Evolutionary conservation across 176 grass and related monocot genomes (phyloP).

Genomic region (Rhynchospora pubera): DNA sequence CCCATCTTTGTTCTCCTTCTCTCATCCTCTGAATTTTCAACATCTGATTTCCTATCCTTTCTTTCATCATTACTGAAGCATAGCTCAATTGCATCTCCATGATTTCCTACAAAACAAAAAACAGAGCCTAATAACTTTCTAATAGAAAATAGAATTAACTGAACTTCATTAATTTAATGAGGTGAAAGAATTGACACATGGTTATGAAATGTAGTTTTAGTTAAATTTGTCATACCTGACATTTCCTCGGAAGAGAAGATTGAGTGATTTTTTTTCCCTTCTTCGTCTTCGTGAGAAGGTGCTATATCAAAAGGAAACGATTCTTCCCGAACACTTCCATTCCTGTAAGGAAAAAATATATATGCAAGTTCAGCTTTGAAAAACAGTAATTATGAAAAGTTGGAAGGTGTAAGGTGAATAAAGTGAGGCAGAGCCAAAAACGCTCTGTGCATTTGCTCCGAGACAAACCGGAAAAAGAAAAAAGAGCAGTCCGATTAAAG

Average conservation of each 20-base stretch:
- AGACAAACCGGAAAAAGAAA: slow-evolving; percentile 11
- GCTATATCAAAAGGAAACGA: background rate
- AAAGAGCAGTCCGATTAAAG: slow-evolving; percentile 20
- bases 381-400: background rate
- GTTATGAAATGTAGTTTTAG: slow-evolving; percentile 1
- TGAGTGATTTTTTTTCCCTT: background rate
- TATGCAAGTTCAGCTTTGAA: background rate
- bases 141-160: background rate
- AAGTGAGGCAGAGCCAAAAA: background rate
- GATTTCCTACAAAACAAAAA: slow-evolving; percentile 34
- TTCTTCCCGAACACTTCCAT: background rate
- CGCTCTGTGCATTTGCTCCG: background rate
- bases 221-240: slow-evolving; percentile 7
- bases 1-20: slow-evolving; percentile 84
- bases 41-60: slow-evolving; percentile 40
- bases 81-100: slow-evolving; percentile 64
- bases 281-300: background rate
- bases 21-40: slow-evolving; percentile 92
- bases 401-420: slow-evolving; percentile 14
- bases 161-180: background rate
- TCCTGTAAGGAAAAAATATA: background rate
- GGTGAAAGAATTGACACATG: slow-evolving; percentile 7
- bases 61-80: slow-evolving; percentile 46
- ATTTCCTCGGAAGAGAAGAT: background rate
- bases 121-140: background rate